These are phyloP conservation scores for Mediolabrus comicus DNA, from an alignment of 108 stramenopile genomes.

Conservation along the genomic window DNA sequence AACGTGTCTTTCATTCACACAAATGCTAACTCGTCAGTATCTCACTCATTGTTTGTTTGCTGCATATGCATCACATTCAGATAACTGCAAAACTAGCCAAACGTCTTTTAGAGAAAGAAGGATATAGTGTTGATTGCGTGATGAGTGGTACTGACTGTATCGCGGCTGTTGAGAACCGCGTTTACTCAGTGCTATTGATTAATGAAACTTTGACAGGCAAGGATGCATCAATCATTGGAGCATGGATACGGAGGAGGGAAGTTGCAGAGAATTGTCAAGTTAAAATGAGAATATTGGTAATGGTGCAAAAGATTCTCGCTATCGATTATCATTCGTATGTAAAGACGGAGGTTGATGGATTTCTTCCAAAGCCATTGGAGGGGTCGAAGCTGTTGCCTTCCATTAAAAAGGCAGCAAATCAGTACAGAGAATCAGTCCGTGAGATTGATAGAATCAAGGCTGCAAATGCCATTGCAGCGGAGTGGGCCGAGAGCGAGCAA, in stretches of 20 bases:
- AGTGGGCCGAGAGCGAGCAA: neutral
- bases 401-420: conserved; percentile 20
- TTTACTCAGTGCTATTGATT: conserved; percentile 33
- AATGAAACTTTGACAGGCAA: conserved; percentile 38
- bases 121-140: conserved; percentile 48
- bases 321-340: conserved; percentile 30
- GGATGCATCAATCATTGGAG: conserved; percentile 38
- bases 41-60: neutral
- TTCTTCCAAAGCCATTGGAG: conserved; percentile 43
- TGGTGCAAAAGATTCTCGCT: conserved; percentile 34
- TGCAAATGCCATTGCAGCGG: neutral
- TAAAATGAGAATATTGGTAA: conserved; percentile 35
- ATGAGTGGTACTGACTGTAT: conserved; percentile 39
- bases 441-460: conserved; percentile 6
- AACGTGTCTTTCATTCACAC: neutral
- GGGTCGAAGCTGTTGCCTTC: conserved; percentile 34
- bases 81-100: conserved; percentile 40
- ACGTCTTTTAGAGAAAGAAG: conserved; percentile 44
- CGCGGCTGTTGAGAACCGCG: conserved; percentile 21
- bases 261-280: conserved; percentile 20
- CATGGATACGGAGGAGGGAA: conserved; percentile 38
- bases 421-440: conserved; percentile 26
- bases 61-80: neutral
- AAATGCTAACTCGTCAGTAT: neutral
- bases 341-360: conserved; percentile 35